Base-by-base conservation (phyloP, 495 filamentous ascomycete genomes). In the Talaromyces nanjingensis region DNA sequence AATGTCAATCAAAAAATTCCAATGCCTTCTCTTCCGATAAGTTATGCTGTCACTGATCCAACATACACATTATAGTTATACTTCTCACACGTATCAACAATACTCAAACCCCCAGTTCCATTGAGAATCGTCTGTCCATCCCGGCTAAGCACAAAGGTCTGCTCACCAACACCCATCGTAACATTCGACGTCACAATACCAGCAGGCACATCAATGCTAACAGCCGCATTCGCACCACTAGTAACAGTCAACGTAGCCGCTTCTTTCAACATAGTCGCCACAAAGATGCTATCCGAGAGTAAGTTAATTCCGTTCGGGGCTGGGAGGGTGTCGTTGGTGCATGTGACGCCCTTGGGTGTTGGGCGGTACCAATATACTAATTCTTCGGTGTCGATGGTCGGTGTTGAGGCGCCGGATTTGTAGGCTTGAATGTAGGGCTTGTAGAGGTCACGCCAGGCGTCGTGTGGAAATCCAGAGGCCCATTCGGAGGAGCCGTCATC, bases 11-110 rank as follows among this genome's bases (percentile, higher is more conserved):
- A 12, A 37, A 37, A 12, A 11, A 12, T 11, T 37, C 8, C 33
- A 9, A 37, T 11, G 9, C 11, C 33, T 3, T 37, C 33, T 37
- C 33, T 37, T 37, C 33, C 6, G 33, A 37, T 37, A 37, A 37
- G 2, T 11, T 59, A 59, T 22, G 25, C 57, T 16, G n/a, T 45
- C n/a, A 37, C 33, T 56, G 49, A 14, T 42, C 63, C 64, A 57
- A 71, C 79, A 64, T 81, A 87, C 18, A 82, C 80, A 64, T 87
- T 87, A 72, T 79, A 86, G 65, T 86, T 87, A 68, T 85, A 86
- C 68, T 82, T 75, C 63, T 83, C 73, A 64, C 83, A 79, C 68
- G 65, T 16, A 69, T 76, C 45, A 83, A 77, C 18, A 76, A 77
- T 69, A 76, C 79, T 57, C 79, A 67, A 54, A 0, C 31, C 57